A percentile compares a stretch with the other conserved stretches of the same genome.
phyloP scores from a whole-genome alignment of 2,329 filamentous ascomycete genomes.

The Penicillium griseofulvum region DNA sequence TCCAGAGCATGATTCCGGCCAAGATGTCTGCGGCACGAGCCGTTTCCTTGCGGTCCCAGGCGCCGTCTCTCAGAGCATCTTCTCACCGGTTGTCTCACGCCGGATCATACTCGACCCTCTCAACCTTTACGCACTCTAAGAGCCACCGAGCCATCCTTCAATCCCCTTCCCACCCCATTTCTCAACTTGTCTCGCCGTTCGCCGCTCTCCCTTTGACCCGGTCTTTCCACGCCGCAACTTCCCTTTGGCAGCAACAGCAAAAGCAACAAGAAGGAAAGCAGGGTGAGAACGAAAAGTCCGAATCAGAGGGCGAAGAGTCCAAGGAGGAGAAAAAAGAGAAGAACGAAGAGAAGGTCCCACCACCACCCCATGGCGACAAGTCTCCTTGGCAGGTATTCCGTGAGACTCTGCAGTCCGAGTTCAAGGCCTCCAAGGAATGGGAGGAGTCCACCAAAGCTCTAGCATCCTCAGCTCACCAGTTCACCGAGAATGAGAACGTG shows the following conservation, averaged over 20 bases:
- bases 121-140: constrained; percentile 28
- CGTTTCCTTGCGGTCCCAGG: constrained; percentile 37
- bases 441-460: constrained; percentile 97
- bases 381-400: constrained; percentile 98
- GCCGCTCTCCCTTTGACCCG: constrained; percentile 36
- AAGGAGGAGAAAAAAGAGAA: constrained; percentile 49
- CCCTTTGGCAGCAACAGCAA: constrained; percentile 36
- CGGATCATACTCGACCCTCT: constrained; percentile 33
- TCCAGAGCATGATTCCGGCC: constrained; percentile 41
- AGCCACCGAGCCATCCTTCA: constrained; percentile 37
- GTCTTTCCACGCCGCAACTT: constrained; percentile 37
- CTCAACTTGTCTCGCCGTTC: constrained; percentile 36
- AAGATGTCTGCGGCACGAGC: constrained; percentile 39
- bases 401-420: constrained; percentile 90
- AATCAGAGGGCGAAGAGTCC: constrained; percentile 46
- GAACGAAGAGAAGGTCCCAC: constrained; percentile 69
- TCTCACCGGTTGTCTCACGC: constrained; percentile 37
- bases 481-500: constrained; percentile 89
- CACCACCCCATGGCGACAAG: constrained; percentile 96
- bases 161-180: constrained; percentile 23
- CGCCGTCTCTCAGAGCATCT: constrained; percentile 32
- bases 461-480: constrained; percentile 81
- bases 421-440: constrained; percentile 98
- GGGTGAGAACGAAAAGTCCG: constrained; percentile 33
- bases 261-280: constrained; percentile 39